Percentiles rank a stretch among this genome's conserved stretches.
Evolutionary conservation across 805 yeast genomes (phyloP).

Genomic region (Ogataea degrootiae): DNA sequence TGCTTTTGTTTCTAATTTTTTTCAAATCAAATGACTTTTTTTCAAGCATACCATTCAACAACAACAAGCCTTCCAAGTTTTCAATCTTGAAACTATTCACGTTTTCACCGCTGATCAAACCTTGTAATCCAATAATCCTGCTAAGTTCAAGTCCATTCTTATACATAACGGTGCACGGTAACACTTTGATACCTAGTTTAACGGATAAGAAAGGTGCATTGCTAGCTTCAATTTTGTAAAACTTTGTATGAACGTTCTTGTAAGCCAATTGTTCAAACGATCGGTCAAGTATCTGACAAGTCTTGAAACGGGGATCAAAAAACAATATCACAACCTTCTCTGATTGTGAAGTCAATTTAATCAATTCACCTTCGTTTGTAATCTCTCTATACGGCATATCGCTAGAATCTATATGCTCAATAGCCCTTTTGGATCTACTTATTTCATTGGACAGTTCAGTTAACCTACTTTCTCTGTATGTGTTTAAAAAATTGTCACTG

Average conservation of each 20-base stretch:
- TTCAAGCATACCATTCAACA: conserved; percentile 29
- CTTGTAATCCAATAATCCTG: conserved; percentile 66
- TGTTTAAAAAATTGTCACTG: conserved; percentile 34
- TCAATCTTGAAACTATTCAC: conserved; percentile 42
- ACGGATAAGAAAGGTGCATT: conserved; percentile 69
- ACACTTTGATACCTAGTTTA: conserved; percentile 55
- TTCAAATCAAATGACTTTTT: conserved; percentile 31
- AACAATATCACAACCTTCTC: conserved; percentile 54
- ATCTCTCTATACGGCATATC: conserved; percentile 34
- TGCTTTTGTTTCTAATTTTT: conserved; percentile 13
- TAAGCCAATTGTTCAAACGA: conserved; percentile 43
- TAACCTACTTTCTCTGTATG: conserved; percentile 60
- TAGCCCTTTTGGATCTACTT: conserved; percentile 30
- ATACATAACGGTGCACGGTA: conserved; percentile 68
- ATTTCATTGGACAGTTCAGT: conserved; percentile 47
- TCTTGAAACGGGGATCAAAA: conserved; percentile 52
- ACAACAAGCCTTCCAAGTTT: conserved; percentile 43
- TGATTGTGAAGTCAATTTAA: conserved; percentile 43
- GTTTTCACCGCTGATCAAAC: conserved; percentile 39
- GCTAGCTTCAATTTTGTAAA: conserved; percentile 53
- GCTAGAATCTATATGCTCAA: conserved; percentile 30
- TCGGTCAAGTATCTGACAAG: conserved; percentile 57
- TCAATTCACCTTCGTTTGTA: conserved; percentile 53
- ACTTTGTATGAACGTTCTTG: conserved; percentile 51
- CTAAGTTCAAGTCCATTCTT: conserved; percentile 53